Base-by-base conservation (phyloP, 2,329 filamentous ascomycete species). In the Lachnellula hyalina region DNA sequence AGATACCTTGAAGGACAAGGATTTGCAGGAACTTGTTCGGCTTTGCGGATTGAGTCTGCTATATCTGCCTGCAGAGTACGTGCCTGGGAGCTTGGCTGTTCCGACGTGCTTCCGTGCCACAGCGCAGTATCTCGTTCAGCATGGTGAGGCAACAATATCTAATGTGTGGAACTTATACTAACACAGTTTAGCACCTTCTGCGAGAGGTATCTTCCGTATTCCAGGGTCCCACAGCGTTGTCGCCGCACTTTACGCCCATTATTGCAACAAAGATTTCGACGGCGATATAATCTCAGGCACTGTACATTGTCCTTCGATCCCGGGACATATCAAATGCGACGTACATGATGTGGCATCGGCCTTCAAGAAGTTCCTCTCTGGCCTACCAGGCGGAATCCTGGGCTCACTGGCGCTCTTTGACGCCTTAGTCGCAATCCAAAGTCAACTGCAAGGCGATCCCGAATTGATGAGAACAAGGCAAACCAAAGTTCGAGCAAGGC, bases 101-200 rank as follows among this genome's bases (percentile, higher is more conserved):
- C 85, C 85, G 8, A 86, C 84, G 4, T 86, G 84, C 60, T 75
- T 88, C 48, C 81, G 84, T 45, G 84, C 85, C 9, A 83, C 81
- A 8, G 83, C 80, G n/a, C 81, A 86, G 59, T 78, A 83, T 65
- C 74, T 88, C 9, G 74, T 83, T 3, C 80, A 85, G 47, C 71
- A 86, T 67, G 79, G 81, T 82, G 65, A 65, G 74, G 54, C n/a
- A 17, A 15, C n/a, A 17, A 8, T 36, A n/a, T 34, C 28, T 5
- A 14, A 28, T 19, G 8, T 42, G 9, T 15, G 45, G 28, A 36
- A 47, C 17, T 21, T 38, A 19, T 50, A 23, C 59, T 68, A 44
- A 67, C 42, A 32, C 15, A 36, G 28, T 51, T 8, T 46, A 68
- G 72, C 68, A 61, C 57, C 65, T 14, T 60, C 61, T 48, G 78